Conservation (phyloP, 179 eudicot genomes). For the Actinidia arguta region DNA sequence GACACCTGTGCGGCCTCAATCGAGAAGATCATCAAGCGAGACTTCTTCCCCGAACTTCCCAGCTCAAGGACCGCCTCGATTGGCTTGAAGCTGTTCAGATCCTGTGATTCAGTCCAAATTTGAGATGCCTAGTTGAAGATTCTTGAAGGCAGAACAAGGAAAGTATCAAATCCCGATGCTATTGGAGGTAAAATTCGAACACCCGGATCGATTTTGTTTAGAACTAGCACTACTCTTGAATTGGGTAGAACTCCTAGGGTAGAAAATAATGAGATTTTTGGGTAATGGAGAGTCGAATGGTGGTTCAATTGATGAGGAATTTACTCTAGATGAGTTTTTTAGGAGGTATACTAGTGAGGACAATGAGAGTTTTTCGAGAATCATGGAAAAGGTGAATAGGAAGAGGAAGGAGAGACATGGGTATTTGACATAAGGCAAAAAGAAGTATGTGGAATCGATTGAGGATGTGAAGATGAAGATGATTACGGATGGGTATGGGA, state of each 20-base stretch:
- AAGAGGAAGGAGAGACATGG: slow-evolving; percentile 78
- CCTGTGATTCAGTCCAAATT: slow-evolving; percentile 71
- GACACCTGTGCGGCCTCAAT: slow-evolving; percentile 85
- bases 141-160: slow-evolving; percentile 67
- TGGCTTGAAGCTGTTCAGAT: slow-evolving; percentile 79
- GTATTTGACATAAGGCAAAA: slow-evolving; percentile 73
- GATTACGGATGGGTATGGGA: slow-evolving; percentile 90
- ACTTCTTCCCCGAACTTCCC: slow-evolving; percentile 91
- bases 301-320: slow-evolving; percentile 39
- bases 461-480: slow-evolving; percentile 75
- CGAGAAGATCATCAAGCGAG: slow-evolving; percentile 91
- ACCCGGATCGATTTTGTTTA: slow-evolving; percentile 69
- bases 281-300: slow-evolving; percentile 21
- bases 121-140: slow-evolving; percentile 93
- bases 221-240: slow-evolving; percentile 53
- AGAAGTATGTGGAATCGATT: slow-evolving; percentile 52
- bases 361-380: slow-evolving; percentile 74
- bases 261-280: slow-evolving; percentile 21
- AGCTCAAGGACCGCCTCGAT: slow-evolving; percentile 91
- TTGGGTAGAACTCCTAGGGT: slow-evolving; percentile 50
- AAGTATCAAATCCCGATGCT: slow-evolving; percentile 6
- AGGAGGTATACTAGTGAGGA: slow-evolving; percentile 92
- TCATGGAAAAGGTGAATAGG: slow-evolving; percentile 80
- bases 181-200: slow-evolving; percentile 54
- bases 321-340: slow-evolving; percentile 74